phyloP scores from a whole-genome alignment of 2,329 filamentous ascomycete species.

The Aspergillus ruber region DNA sequence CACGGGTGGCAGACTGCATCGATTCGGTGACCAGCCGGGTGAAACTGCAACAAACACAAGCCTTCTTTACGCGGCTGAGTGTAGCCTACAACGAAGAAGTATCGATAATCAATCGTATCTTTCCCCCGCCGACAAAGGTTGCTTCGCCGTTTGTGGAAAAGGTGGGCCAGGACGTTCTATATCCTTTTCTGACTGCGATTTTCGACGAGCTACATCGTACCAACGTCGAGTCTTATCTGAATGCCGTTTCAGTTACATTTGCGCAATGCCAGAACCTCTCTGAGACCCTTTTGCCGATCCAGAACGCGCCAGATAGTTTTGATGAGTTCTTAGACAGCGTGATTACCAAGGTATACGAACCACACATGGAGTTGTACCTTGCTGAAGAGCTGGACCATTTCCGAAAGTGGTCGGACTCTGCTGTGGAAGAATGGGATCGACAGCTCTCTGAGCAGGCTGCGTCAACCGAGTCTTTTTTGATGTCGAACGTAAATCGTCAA shows the following conservation, averaged over 20 bases:
- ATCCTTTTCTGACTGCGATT: conserved; percentile 76
- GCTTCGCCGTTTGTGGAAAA: conserved; percentile 75
- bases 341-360: conserved; percentile 72
- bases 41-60: conserved; percentile 69
- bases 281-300: conserved; percentile 61
- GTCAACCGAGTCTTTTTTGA: conserved; percentile 85
- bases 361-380: conserved; percentile 87
- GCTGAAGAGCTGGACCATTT: conserved; percentile 88
- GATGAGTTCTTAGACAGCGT: conserved; percentile 60
- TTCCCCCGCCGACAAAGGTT: conserved; percentile 63
- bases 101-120: conserved; percentile 72
- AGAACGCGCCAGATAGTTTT: conserved; percentile 53
- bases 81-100: conserved; percentile 76
- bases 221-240: conserved; percentile 70
- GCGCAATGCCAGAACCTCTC: conserved; percentile 77
- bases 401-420: conserved; percentile 64
- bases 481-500: conserved; percentile 89
- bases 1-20: conserved; percentile 75
- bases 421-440: conserved; percentile 83
- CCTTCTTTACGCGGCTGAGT: conserved; percentile 71
- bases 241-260: conserved; percentile 79
- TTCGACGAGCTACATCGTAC: conserved; percentile 80
- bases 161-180: conserved; percentile 71
- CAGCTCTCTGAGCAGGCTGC: conserved; percentile 87
- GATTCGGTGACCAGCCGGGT: conserved; percentile 62